Evolutionary conservation across 23 red algal genomes (phyloP).

Genomic region (Gracilaria domingensis): DNA sequence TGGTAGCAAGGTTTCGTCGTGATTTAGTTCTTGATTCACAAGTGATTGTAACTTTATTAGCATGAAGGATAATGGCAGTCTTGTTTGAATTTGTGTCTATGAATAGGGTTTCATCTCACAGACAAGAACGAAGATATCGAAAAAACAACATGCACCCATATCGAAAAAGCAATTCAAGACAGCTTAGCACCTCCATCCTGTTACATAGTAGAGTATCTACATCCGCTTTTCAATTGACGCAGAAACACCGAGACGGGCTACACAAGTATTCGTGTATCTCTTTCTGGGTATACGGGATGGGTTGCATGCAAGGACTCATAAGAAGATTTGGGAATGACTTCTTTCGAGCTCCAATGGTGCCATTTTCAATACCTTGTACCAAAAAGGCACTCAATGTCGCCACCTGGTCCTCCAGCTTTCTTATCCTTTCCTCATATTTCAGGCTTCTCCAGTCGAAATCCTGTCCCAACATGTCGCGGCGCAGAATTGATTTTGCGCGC

Average conservation of each 20-base stretch:
- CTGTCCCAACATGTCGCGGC: constrained; percentile 22
- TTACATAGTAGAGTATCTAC: background rate
- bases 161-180: constrained; percentile 4
- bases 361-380: constrained; percentile 20
- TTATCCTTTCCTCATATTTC: constrained; percentile 66
- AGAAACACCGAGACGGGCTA: constrained; percentile 23
- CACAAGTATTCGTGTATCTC: constrained; percentile 36
- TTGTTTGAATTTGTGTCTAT: background rate
- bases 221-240: background rate
- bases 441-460: constrained; percentile 53
- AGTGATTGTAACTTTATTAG: background rate
- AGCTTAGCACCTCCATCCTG: background rate
- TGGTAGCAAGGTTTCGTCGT: too few relatives aligned
- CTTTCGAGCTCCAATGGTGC: constrained; percentile 9
- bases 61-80: background rate
- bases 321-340: constrained; percentile 60
- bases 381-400: constrained; percentile 46
- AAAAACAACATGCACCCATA: background rate
- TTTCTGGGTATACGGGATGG: background rate
- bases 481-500: constrained; percentile 64
- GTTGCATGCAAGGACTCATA: background rate
- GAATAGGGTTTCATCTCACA: background rate
- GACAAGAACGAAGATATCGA: background rate
- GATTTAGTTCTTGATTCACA: background rate
- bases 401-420: constrained; percentile 63